Conservation (phyloP, 805 yeast species). For the Lipomyces mesembrius region DNA sequence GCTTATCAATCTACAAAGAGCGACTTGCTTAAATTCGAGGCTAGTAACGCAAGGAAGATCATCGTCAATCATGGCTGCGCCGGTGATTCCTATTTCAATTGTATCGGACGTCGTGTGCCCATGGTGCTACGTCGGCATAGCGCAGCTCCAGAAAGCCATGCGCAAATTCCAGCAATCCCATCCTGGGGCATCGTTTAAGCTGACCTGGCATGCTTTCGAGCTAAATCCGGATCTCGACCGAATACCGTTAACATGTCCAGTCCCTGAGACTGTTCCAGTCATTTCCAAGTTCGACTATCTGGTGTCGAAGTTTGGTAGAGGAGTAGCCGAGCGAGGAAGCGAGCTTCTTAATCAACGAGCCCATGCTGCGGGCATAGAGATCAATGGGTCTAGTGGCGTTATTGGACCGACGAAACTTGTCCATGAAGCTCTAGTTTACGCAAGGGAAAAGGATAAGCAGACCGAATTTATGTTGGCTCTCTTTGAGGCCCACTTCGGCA, state of each 20-base stretch:
- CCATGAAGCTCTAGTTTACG: constrained; percentile 28
- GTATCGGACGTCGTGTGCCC: constrained; percentile 34
- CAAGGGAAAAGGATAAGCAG: constrained; percentile 26
- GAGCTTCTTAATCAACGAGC: constrained; percentile 21
- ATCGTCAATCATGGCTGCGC: neutral
- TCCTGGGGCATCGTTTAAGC: constrained; percentile 18
- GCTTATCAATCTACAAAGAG: too few species aligned
- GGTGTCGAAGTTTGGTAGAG: constrained; percentile 22
- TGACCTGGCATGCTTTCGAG: constrained; percentile 32
- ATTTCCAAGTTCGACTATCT: constrained; percentile 14
- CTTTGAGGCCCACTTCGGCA: constrained; percentile 27
- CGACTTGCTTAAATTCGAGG: too few species aligned
- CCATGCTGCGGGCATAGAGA: constrained; percentile 18
- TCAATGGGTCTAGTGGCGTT: constrained; percentile 16
- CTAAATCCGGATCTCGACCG: constrained; percentile 18
- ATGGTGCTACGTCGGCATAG: constrained; percentile 34
- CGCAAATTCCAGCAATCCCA: constrained; percentile 13
- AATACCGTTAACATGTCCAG: neutral
- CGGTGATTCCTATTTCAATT: constrained; percentile 22
- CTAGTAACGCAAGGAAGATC: too few species aligned
- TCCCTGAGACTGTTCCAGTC: constrained; percentile 10
- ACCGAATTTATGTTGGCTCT: constrained; percentile 30
- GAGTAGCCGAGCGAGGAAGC: constrained; percentile 17
- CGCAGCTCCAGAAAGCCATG: constrained; percentile 28
- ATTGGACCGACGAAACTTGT: constrained; percentile 26